phyloP scores from a whole-genome alignment of 202 grass and related monocot genomes.

The Eragrostis tef region DNA sequence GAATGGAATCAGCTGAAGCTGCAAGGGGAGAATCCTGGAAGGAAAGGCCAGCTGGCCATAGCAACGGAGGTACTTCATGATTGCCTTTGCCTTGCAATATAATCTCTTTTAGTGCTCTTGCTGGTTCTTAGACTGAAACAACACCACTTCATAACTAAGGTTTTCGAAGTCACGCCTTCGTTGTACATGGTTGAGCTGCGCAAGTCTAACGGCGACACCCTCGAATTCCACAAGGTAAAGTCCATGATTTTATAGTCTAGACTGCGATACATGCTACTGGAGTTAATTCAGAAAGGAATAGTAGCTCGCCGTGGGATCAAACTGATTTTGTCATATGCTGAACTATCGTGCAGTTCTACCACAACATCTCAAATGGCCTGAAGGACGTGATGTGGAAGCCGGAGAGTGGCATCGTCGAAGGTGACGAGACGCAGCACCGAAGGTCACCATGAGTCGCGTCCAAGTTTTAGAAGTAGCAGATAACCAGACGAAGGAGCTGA shows the following conservation, averaged over 20 bases:
- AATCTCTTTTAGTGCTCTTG: background rate
- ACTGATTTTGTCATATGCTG: background rate
- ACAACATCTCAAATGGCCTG: slow-evolving; percentile 72
- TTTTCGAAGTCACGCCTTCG: slow-evolving; percentile 91
- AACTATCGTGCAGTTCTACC: slow-evolving; percentile 65
- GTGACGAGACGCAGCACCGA: slow-evolving; percentile 7
- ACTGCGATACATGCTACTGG: background rate
- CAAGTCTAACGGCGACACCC: slow-evolving; percentile 87
- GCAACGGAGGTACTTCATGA: slow-evolving; percentile 71
- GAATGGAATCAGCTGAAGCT: slow-evolving; percentile 79
- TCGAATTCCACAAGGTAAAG: slow-evolving; percentile 92
- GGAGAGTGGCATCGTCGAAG: slow-evolving; percentile 49
- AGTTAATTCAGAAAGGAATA: background rate
- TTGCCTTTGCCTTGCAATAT: slow-evolving; percentile 2
- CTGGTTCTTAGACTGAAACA: slow-evolving; percentile 14
- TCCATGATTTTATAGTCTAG: background rate
- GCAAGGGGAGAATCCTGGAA: slow-evolving; percentile 85
- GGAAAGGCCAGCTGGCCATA: slow-evolving; percentile 94
- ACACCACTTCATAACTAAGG: slow-evolving; percentile 48
- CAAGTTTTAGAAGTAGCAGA: slow-evolving; percentile 44
- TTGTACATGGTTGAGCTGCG: slow-evolving; percentile 92
- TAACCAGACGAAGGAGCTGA: slow-evolving; percentile 15
- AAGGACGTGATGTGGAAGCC: slow-evolving; percentile 91
- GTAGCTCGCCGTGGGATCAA: background rate
- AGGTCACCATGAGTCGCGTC: slow-evolving; percentile 23